Percentiles rank a stretch among this genome's conserved stretches.
Evolutionary conservation across 176 grass and related monocot species (phyloP).

Genomic region (Rhipidocladum racemiflorum): DNA sequence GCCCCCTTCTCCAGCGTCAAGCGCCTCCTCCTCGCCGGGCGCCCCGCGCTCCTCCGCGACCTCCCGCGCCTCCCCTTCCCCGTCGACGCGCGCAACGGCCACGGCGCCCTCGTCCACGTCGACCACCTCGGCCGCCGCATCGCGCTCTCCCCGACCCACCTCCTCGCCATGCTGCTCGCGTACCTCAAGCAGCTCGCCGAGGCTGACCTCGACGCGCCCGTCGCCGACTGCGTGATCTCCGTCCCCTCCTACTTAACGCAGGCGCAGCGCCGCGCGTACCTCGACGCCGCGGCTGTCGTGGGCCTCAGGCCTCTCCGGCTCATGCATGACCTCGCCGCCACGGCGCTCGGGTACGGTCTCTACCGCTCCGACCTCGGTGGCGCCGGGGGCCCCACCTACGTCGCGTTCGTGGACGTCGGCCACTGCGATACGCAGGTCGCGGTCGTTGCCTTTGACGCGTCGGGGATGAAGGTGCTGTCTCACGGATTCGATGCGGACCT

Average conservation of each 20-base stretch:
- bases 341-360: constrained; percentile 87
- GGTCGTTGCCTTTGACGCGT: constrained; percentile 51
- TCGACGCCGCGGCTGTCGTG: constrained; percentile 73
- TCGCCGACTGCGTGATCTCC: constrained; percentile 78
- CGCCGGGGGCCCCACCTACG: constrained; percentile 20
- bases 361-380: constrained; percentile 73
- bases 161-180: constrained; percentile 79
- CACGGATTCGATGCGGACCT: constrained; percentile 82
- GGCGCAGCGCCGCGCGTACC: constrained; percentile 66
- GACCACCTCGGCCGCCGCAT: constrained; percentile 55
- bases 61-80: constrained; percentile 54
- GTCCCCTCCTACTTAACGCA: constrained; percentile 95
- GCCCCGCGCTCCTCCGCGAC: constrained; percentile 38
- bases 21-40: constrained; percentile 52
- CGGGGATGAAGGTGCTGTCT: constrained; percentile 65
- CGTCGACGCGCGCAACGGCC: background rate
- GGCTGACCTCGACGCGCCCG: constrained; percentile 50
- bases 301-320: constrained; percentile 74
- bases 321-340: constrained; percentile 88
- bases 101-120: constrained; percentile 24
- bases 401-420: constrained; percentile 79
- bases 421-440: constrained; percentile 88
- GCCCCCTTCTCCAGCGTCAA: constrained; percentile 63
- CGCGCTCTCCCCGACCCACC: constrained; percentile 57
- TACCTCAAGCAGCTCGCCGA: constrained; percentile 76